phyloP scores from a whole-genome alignment of 1,284 basidiomycete genomes.

The Wolfiporia cocos region DNA sequence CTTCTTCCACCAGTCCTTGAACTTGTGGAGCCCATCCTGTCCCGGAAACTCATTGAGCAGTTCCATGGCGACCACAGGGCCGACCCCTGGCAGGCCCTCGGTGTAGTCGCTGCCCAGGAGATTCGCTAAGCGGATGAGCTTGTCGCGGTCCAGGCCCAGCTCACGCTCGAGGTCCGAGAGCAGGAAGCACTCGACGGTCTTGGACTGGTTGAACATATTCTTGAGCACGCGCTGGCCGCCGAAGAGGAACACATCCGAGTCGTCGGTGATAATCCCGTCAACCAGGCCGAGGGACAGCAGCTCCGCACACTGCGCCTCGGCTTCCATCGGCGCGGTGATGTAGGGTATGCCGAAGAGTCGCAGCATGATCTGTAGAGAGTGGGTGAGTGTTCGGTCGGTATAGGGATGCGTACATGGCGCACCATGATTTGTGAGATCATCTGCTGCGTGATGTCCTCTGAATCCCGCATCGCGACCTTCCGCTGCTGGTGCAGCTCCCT shows the following conservation, averaged over 20 bases:
- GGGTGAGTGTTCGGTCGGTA: background rate
- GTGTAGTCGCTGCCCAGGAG: constrained; percentile 97
- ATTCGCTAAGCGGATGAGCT: constrained; percentile 87
- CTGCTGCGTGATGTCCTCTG: constrained; percentile 91
- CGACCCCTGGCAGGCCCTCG: constrained; percentile 91
- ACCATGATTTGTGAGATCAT: constrained; percentile 98
- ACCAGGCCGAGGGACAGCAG: constrained; percentile 83
- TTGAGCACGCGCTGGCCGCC: constrained; percentile 92
- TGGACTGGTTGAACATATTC: constrained; percentile 99
- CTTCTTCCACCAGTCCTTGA: constrained; percentile 92
- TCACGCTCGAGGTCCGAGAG: constrained; percentile 83
- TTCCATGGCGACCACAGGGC: constrained; percentile 96
- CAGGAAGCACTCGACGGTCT: constrained; percentile 96
- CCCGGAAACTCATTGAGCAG: constrained; percentile 88
- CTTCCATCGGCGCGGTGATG: constrained; percentile 98
- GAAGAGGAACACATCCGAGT: constrained; percentile 98
- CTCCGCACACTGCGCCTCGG: constrained; percentile 97
- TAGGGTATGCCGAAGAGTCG: constrained; percentile 96
- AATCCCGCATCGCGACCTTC: constrained; percentile 87
- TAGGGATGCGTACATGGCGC: constrained; percentile 2
- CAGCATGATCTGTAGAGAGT: constrained; percentile 61
- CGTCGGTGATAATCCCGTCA: constrained; percentile 98
- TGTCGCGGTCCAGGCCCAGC: constrained; percentile 82
- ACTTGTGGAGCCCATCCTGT: constrained; percentile 75
- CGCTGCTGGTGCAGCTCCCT: constrained; percentile 74